A percentile compares a stretch with the other conserved stretches of the same genome.
phyloP scores from a whole-genome alignment of 257 asterid genomes.

The Linderniella brevidens region DNA sequence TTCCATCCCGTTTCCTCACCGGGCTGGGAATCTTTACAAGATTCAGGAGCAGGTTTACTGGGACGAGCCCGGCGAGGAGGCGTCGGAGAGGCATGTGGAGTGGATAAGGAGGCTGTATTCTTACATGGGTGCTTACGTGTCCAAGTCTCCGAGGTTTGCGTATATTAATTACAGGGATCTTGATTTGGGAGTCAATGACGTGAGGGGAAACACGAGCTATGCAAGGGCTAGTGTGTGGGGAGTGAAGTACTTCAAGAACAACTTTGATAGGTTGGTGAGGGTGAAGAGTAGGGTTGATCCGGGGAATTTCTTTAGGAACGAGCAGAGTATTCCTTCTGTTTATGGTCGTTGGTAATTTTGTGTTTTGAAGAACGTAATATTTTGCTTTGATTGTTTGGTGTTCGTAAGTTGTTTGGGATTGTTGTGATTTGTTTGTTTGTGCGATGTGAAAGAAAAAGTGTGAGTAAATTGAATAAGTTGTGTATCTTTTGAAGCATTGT shows the following conservation, averaged over 20 bases:
- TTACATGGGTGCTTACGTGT: constrained; percentile 12
- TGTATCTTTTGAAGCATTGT: too few relatives aligned
- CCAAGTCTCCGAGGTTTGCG: constrained; percentile 8
- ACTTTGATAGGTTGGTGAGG: constrained; percentile 10
- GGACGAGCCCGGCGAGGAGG: neutral
- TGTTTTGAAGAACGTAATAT: too few relatives aligned
- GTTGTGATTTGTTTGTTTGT: too few relatives aligned
- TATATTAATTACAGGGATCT: constrained; percentile 13
- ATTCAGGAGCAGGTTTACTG: constrained; percentile 1
- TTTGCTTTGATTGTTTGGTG: too few relatives aligned
- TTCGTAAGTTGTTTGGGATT: too few relatives aligned
- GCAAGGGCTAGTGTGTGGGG: constrained; percentile 13
- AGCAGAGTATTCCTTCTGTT: constrained; percentile 13
- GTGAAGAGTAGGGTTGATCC: constrained; percentile 16
- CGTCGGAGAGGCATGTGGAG: constrained; percentile 4
- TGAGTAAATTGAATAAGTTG: too few relatives aligned
- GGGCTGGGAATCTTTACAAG: constrained; percentile 10
- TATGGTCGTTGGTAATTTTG: too few relatives aligned
- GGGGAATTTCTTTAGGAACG: constrained; percentile 8
- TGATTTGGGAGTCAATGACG: constrained; percentile 8
- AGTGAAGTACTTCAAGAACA: constrained; percentile 7
- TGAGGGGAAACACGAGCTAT: constrained; percentile 6
- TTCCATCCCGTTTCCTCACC: constrained; percentile 12
- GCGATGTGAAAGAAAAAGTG: too few relatives aligned
- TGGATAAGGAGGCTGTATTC: constrained; percentile 5